Conservation (phyloP, 257 asterid species). For the Solanum piurae region DNA sequence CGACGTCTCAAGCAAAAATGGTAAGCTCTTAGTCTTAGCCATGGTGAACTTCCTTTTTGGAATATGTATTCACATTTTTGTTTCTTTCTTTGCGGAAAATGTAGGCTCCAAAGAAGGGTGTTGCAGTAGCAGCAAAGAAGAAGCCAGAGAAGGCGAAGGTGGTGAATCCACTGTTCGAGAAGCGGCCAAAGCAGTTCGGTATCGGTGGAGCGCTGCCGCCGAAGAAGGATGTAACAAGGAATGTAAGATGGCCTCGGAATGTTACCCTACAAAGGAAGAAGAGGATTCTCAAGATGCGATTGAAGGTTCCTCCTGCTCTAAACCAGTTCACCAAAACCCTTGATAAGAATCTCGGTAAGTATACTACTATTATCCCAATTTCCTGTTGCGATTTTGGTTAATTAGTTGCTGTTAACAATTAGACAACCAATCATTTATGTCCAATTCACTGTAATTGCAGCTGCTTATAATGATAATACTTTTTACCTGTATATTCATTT, state of each 20-base stretch:
- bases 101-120: slow-evolving; percentile 16
- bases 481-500: not conserved
- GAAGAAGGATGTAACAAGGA: slow-evolving; percentile 26
- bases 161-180: slow-evolving; percentile 34
- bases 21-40: not conserved
- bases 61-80: not conserved
- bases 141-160: slow-evolving; percentile 16
- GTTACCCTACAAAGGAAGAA: slow-evolving; percentile 29
- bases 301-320: slow-evolving; percentile 39
- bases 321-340: slow-evolving; percentile 40
- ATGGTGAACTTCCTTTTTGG: not conserved
- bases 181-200: slow-evolving; percentile 32
- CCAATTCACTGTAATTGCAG: not conserved
- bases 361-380: not conserved
- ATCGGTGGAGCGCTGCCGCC: slow-evolving; percentile 37
- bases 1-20: not conserved
- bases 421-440: not conserved
- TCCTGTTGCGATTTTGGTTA: not conserved
- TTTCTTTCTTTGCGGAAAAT: not conserved
- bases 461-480: not conserved
- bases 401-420: not conserved
- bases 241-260: slow-evolving; percentile 25
- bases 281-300: slow-evolving; percentile 30
- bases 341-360: slow-evolving; percentile 32
- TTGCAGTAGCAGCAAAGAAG: slow-evolving; percentile 12